Conservation (phyloP, 1,284 basidiomycete species). For the Trichosporon coremiiforme region DNA sequence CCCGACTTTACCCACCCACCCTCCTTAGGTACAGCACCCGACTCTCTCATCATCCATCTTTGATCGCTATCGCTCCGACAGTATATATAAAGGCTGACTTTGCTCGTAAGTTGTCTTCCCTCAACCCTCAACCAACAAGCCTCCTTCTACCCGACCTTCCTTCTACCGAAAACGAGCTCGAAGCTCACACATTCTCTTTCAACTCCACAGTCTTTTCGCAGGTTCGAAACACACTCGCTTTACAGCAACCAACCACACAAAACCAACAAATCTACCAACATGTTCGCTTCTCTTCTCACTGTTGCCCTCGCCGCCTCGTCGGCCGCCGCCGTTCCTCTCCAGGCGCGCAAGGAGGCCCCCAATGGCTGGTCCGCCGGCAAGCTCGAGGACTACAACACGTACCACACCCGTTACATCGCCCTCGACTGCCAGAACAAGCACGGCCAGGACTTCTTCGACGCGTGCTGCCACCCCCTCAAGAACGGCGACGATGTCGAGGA, state of each 20-base stretch:
- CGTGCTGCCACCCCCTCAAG: conserved; percentile 65
- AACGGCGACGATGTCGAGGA: conserved; percentile 60
- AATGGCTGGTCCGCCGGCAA: conserved; percentile 44
- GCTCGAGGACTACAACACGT: conserved; percentile 63
- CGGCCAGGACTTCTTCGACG: conserved; percentile 64
- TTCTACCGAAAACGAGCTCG: conserved; percentile 24
- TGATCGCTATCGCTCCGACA: not conserved
- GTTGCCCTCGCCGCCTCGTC: conserved; percentile 61
- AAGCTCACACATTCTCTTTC: conserved; percentile 28
- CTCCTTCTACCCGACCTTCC: conserved; percentile 6
- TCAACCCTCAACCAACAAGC: conserved; percentile 18
- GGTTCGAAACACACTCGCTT: conserved; percentile 23
- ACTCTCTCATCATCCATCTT: not conserved
- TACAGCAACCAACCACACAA: conserved; percentile 18
- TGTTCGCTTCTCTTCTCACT: conserved; percentile 57
- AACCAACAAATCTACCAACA: conserved; percentile 38
- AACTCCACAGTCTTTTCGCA: conserved; percentile 28
- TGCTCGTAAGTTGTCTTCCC: conserved; percentile 16
- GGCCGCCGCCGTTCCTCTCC: conserved; percentile 60
- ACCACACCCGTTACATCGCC: conserved; percentile 67
- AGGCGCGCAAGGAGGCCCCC: conserved; percentile 57
- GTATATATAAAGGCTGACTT: conserved; percentile 15
- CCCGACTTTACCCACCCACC: conserved; percentile 16
- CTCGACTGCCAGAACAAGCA: conserved; percentile 64
- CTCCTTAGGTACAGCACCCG: conserved; percentile 17